Conservation (phyloP, 805 yeast genomes). For the Henningerozyma blattae region DNA sequence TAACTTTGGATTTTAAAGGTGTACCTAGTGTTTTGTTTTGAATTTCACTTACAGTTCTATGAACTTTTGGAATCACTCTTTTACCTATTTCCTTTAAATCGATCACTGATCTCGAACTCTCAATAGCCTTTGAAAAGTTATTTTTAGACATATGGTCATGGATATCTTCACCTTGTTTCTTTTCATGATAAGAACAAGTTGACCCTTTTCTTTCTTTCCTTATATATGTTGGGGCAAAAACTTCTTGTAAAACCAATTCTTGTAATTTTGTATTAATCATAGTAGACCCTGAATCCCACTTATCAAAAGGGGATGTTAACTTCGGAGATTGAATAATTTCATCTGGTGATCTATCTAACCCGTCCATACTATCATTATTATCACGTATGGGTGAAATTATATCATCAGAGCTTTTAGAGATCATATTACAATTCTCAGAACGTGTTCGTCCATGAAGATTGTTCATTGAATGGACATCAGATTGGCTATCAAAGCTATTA, state of each 20-base stretch:
- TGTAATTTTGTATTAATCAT: conserved; percentile 59
- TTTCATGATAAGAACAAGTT: neutral
- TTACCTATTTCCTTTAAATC: conserved; percentile 21
- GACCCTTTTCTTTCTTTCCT: conserved; percentile 3
- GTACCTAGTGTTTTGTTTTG: conserved; percentile 1
- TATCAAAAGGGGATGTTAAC: neutral
- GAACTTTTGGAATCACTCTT: conserved; percentile 15
- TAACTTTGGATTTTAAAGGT: neutral
- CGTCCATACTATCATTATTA: neutral
- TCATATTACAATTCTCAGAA: no score
- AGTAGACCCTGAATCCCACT: conserved; percentile 35
- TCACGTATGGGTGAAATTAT: neutral
- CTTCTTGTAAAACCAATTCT: conserved; percentile 62
- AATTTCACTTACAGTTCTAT: conserved; percentile 2
- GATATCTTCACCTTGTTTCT: neutral
- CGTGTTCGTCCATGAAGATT: no score
- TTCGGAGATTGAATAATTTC: neutral
- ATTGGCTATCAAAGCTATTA: neutral
- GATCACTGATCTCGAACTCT: conserved; percentile 21
- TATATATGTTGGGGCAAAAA: conserved; percentile 32
- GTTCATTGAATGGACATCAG: no score
- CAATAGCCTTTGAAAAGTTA: conserved; percentile 14
- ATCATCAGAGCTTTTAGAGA: neutral
- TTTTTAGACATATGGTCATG: neutral
- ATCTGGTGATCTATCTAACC: neutral